Conservation (phyloP, 1,284 basidiomycete species). For the Boletus hoseneyae region DNA sequence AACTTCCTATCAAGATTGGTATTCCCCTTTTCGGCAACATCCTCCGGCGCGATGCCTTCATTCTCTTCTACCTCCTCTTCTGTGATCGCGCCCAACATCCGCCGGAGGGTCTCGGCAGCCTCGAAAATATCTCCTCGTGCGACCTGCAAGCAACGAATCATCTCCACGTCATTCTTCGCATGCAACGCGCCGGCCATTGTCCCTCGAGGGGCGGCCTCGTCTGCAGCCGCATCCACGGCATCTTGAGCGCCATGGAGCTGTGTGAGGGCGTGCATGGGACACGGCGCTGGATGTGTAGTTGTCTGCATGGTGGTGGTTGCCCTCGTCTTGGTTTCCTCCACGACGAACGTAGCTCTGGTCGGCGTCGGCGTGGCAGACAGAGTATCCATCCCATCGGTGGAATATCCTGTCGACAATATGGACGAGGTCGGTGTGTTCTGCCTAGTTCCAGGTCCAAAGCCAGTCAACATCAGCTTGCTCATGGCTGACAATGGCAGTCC, state of each 20-base stretch:
- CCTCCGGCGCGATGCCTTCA: neutral
- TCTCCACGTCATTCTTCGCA: conserved; percentile 57
- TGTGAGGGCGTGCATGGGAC: conserved; percentile 31
- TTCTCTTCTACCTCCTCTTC: neutral
- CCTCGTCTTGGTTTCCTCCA: neutral
- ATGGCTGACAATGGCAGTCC: neutral
- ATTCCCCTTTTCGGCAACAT: neutral
- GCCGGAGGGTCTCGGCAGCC: conserved; percentile 73
- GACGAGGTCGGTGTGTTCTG: neutral
- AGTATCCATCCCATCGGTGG: neutral
- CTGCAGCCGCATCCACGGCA: conserved; percentile 48
- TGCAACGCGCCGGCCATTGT: conserved; percentile 58
- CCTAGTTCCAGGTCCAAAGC: neutral
- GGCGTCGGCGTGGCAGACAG: conserved; percentile 13
- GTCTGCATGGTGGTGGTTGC: neutral
- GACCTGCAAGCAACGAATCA: conserved; percentile 62
- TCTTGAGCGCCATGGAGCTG: conserved; percentile 49
- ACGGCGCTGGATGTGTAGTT: neutral
- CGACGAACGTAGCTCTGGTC: conserved; percentile 7
- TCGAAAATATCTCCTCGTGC: conserved; percentile 71
- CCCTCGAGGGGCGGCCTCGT: conserved; percentile 54
- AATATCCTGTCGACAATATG: neutral
- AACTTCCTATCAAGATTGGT: conserved; percentile 41
- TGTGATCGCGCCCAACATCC: conserved; percentile 44
- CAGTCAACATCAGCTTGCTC: neutral